Base-by-base conservation (phyloP, 331 rosid genomes). In the Rosa hybrid region DNA sequence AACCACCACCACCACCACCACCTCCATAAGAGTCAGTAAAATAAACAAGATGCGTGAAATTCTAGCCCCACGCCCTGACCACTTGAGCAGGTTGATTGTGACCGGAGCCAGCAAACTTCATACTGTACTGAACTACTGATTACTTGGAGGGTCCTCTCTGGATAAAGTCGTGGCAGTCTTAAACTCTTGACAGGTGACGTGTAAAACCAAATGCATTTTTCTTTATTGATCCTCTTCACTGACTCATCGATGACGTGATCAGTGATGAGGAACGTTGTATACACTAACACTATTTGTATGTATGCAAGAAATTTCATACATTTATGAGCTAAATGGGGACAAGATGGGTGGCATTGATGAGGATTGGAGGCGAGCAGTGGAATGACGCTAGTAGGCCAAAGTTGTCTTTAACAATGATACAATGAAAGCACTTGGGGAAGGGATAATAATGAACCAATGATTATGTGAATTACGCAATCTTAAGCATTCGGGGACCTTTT, bases 311-410 rank as follows among this genome's bases (percentile, higher is more conserved):
- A 13, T 65, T 65, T 63, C 10, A 30, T 27, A 27, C 10, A 6
- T 12, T 38, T 38, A 34, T 6, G 71, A 67, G 46, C 48, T 67
- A 67, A 67, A 1, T 34, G 48, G 46, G 4, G 48, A 38, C 71
- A 34, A 38, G 71, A 67, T 16, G 21, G 42, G n/a, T 16, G 46
- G 23, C 71, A 67, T 65, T 67, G 48, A 67, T 67, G 71, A 67
- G 21, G 45, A 14, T 38, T 38, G 71, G 46, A 65, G 14, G 25
- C 73, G 21, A 41, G 25, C 1, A 41, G 27, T 34, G 70, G 44
- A 30, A 30, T 30, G 25, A 41, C 11, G 16, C 72, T 38, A 38
- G 48, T 65, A 68, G 73, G 73, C 34, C 51, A 68, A 3, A 68
- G 73, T 68, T 41, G 73, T 41, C 6, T 34, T 12, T 67, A n/a